Evolutionary conservation across 805 yeast genomes (phyloP).

Genomic region (Candida silvatica): DNA sequence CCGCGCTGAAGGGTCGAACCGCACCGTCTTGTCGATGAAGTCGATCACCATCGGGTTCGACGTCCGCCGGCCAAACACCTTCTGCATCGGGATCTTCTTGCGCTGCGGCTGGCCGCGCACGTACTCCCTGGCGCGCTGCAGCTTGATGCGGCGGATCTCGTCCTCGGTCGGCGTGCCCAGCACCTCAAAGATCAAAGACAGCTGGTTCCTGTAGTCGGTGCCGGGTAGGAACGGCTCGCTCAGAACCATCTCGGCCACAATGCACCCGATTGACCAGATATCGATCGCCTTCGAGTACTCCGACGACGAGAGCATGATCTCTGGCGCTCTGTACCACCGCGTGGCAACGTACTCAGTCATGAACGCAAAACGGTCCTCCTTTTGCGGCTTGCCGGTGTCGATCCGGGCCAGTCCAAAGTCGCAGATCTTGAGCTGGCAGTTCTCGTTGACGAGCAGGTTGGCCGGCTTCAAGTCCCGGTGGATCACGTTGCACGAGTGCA

Average conservation of each 20-base stretch:
- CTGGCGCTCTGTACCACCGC: constrained; percentile 81
- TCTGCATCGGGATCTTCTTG: constrained; percentile 47
- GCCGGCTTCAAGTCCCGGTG: constrained; percentile 77
- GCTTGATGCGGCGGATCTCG: constrained; percentile 65
- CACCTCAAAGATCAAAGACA: constrained; percentile 55
- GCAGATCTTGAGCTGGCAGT: constrained; percentile 70
- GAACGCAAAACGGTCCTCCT: constrained; percentile 23
- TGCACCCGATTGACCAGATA: constrained; percentile 77
- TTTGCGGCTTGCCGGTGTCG: constrained; percentile 30
- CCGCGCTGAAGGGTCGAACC: constrained; percentile 76
- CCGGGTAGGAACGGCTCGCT: constrained; percentile 70
- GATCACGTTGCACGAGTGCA: constrained; percentile 66
- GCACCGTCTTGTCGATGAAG: constrained; percentile 60
- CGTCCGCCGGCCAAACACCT: constrained; percentile 41
- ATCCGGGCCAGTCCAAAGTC: constrained; percentile 71
- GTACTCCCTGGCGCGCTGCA: constrained; percentile 70
- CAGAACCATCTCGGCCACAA: constrained; percentile 58
- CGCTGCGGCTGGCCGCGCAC: constrained; percentile 41
- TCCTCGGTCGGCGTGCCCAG: constrained; percentile 70
- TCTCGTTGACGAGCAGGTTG: constrained; percentile 54
- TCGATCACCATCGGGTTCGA: constrained; percentile 46
- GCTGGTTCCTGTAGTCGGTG: constrained; percentile 61
- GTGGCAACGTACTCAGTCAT: constrained; percentile 81
- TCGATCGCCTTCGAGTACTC: constrained; percentile 73
- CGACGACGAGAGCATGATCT: constrained; percentile 66